phyloP scores from a whole-genome alignment of 371 early-diverging fungal species.

The Actinomortierella wolfii region DNA sequence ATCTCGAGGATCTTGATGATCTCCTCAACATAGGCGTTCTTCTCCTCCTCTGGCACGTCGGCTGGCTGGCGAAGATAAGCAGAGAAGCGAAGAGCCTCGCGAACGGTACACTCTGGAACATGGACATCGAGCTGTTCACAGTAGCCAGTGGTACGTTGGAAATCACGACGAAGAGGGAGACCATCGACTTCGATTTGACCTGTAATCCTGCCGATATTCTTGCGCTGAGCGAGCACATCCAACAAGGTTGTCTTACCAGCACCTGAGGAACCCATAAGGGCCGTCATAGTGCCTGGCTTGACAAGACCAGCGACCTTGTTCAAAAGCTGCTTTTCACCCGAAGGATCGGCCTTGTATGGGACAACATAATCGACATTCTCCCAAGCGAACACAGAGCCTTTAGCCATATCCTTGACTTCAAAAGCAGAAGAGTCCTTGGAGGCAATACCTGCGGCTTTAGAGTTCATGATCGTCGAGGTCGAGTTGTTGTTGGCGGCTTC shows the following conservation, averaged over 20 bases:
- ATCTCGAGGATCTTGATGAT: slow-evolving; percentile 71
- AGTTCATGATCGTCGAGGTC: slow-evolving; percentile 2
- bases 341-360: slow-evolving; percentile 36
- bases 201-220: slow-evolving; percentile 74
- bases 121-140: slow-evolving; percentile 86
- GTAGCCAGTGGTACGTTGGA: slow-evolving; percentile 79
- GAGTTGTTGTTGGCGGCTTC: slow-evolving; percentile 10
- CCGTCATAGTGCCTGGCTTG: slow-evolving; percentile 73
- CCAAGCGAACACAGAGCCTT: slow-evolving; percentile 51
- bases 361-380: slow-evolving; percentile 48
- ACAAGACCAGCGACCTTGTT: slow-evolving; percentile 48
- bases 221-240: slow-evolving; percentile 81
- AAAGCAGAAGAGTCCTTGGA: slow-evolving; percentile 11
- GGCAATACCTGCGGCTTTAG: slow-evolving; percentile 1
- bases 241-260: slow-evolving; percentile 90
- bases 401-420: slow-evolving; percentile 34
- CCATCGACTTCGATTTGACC: slow-evolving; percentile 58
- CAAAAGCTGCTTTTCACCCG: slow-evolving; percentile 48
- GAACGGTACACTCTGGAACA: slow-evolving; percentile 63
- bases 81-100: slow-evolving; percentile 70
- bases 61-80: slow-evolving; percentile 72
- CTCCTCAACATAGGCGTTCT: slow-evolving; percentile 70
- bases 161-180: slow-evolving; percentile 52
- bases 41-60: slow-evolving; percentile 62
- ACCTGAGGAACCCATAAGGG: slow-evolving; percentile 86